Conservation (phyloP, 169 alveolate species). For the Plasmodium coatneyi region DNA sequence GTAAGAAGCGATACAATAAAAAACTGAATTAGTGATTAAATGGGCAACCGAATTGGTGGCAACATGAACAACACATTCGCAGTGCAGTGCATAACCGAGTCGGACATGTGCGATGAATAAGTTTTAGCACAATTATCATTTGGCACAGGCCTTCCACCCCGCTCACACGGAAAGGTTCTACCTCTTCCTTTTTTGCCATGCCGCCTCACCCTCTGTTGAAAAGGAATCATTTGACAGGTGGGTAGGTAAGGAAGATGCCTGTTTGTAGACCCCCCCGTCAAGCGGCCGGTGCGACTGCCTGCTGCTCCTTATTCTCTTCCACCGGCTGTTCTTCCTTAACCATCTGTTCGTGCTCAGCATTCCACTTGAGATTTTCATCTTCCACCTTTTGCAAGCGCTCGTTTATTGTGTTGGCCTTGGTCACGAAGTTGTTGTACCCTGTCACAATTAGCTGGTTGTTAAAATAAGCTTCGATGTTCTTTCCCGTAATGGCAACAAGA, state of each 20-base stretch:
- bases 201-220: neutral
- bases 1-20: neutral
- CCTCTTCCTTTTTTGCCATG: neutral
- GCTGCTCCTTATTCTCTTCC: neutral
- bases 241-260: neutral
- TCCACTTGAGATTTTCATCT: slow-evolving; percentile 68
- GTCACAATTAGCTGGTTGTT: slow-evolving; percentile 79
- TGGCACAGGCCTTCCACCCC: neutral
- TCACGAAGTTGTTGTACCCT: slow-evolving; percentile 77
- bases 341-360: slow-evolving; percentile 12
- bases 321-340: neutral
- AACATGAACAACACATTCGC: neutral
- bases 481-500: slow-evolving; percentile 89
- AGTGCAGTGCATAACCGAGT: neutral
- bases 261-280: neutral
- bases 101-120: neutral
- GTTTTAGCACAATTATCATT: neutral
- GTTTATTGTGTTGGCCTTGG: slow-evolving; percentile 77
- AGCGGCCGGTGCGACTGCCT: neutral
- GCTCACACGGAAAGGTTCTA: neutral
- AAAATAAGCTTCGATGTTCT: slow-evolving; percentile 87
- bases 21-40: neutral
- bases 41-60: neutral
- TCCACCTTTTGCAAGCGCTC: slow-evolving; percentile 79
- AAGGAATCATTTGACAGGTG: neutral